phyloP scores from a whole-genome alignment of 257 asterid genomes.

The Solanum clarkiae region DNA sequence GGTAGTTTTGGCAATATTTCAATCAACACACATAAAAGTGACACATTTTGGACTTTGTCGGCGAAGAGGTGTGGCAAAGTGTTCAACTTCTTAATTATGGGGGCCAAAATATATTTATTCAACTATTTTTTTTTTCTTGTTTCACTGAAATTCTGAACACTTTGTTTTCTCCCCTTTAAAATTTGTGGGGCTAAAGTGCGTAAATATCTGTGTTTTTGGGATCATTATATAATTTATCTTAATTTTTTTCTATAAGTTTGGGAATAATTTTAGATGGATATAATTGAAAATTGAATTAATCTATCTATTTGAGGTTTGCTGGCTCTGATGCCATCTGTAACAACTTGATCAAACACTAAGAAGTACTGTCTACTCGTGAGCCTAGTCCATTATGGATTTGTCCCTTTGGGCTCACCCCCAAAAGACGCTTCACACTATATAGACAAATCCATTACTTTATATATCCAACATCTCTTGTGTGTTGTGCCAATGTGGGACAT shows the following conservation, averaged over 20 bases:
- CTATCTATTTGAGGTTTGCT: neutral
- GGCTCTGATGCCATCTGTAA: no score
- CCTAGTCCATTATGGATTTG: no score
- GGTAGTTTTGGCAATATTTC: neutral
- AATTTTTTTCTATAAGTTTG: neutral
- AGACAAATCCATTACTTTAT: no score
- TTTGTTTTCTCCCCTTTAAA: neutral
- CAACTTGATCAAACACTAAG: fast-evolving
- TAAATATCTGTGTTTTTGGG: neutral
- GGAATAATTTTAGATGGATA: neutral
- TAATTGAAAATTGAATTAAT: neutral
- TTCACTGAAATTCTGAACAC: neutral
- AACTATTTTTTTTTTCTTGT: neutral
- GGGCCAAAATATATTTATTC: neutral
- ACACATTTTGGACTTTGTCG: neutral
- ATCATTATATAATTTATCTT: neutral
- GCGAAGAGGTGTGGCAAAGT: neutral
- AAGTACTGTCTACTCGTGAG: no score
- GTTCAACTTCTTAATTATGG: neutral
- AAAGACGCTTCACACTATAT: no score
- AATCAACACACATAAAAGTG: neutral
- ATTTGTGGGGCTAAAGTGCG: neutral
- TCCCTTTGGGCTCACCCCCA: no score
- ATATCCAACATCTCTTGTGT: neutral
- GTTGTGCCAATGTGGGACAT: no score